Conservation (phyloP, 495 filamentous ascomycete genomes). For the Penicillium waksmanii region DNA sequence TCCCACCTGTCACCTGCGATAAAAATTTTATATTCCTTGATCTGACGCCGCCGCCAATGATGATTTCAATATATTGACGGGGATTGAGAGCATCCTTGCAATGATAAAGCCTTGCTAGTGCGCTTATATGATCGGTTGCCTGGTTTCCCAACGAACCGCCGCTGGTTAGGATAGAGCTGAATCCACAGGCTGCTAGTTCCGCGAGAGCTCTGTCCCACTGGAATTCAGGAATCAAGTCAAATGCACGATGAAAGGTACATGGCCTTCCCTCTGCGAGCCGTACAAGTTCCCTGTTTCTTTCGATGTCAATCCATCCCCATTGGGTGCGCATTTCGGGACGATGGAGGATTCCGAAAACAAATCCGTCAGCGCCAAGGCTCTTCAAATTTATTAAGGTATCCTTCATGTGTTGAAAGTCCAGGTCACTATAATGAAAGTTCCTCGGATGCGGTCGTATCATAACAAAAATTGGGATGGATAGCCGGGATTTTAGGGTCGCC, state of each 20-base stretch:
- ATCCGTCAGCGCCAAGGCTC: slow-evolving; percentile 43
- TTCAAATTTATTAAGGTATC: slow-evolving; percentile 37
- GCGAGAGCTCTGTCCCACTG: slow-evolving; percentile 33
- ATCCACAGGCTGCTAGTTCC: slow-evolving; percentile 45
- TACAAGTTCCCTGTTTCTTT: slow-evolving; percentile 43
- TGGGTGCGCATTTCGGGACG: neutral
- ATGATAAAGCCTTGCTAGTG: slow-evolving; percentile 13
- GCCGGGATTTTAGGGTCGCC: slow-evolving; percentile 24
- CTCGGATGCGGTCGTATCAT: slow-evolving; percentile 54
- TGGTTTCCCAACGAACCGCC: slow-evolving; percentile 39
- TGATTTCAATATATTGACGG: slow-evolving; percentile 18
- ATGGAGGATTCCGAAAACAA: slow-evolving; percentile 54
- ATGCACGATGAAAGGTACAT: slow-evolving; percentile 60
- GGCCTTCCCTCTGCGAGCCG: slow-evolving; percentile 39
- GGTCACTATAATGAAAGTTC: slow-evolving; percentile 43
- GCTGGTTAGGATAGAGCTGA: slow-evolving; percentile 50
- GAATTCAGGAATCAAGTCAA: slow-evolving; percentile 44
- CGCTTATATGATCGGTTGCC: slow-evolving; percentile 23
- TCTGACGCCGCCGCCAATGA: slow-evolving; percentile 47
- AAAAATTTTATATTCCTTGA: slow-evolving; percentile 37
- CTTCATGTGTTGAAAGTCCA: slow-evolving; percentile 48
- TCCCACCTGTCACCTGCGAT: slow-evolving; percentile 25
- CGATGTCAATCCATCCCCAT: slow-evolving; percentile 35
- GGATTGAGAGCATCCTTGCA: neutral
- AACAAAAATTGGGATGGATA: slow-evolving; percentile 47